These are phyloP conservation scores for Limtongia smithiae DNA, from an alignment of 805 yeast genomes.

Conservation along the genomic window DNA sequence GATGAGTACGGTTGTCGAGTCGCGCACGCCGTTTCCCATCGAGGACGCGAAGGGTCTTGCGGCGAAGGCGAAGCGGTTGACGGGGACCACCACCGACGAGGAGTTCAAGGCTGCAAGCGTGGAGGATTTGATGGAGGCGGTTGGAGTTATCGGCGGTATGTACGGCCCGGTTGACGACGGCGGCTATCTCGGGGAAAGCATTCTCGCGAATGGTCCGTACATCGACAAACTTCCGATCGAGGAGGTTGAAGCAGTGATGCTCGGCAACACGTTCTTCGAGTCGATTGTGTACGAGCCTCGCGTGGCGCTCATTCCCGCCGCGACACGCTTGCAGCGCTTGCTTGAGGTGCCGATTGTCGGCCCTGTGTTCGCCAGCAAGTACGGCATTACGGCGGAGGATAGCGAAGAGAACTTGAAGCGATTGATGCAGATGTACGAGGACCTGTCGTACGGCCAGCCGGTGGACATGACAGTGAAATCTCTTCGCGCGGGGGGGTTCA, in stretches of 20 bases:
- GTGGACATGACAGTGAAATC: constrained; percentile 21
- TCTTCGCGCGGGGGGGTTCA: constrained; percentile 18
- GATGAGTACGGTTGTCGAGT: constrained; percentile 34
- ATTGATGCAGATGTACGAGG: constrained; percentile 21
- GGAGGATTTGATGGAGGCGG: constrained; percentile 31
- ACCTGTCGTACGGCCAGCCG: constrained; percentile 26
- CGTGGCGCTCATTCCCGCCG: constrained; percentile 15
- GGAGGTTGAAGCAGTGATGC: constrained; percentile 27
- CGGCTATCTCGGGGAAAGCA: constrained; percentile 26
- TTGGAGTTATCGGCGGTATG: constrained; percentile 30
- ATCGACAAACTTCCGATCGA: constrained; percentile 17
- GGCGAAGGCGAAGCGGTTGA: constrained; percentile 15
- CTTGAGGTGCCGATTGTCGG: constrained; percentile 19
- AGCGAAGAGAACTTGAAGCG: constrained; percentile 4
- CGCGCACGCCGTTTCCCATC: constrained; percentile 28
- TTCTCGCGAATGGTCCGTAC: constrained; percentile 6
- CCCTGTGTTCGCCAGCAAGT: constrained; percentile 7
- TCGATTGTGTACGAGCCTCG: constrained; percentile 30
- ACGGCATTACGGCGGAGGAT: constrained; percentile 11
- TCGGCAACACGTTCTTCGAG: constrained; percentile 34
- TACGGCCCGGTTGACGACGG: constrained; percentile 34
- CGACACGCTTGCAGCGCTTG: constrained; percentile 10
- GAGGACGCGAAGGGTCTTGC: constrained; percentile 29
- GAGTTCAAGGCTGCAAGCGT: constrained; percentile 30
- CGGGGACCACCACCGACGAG: constrained; percentile 23